Conservation (phyloP, 257 asterid genomes). For the Sherardia arvensis region DNA sequence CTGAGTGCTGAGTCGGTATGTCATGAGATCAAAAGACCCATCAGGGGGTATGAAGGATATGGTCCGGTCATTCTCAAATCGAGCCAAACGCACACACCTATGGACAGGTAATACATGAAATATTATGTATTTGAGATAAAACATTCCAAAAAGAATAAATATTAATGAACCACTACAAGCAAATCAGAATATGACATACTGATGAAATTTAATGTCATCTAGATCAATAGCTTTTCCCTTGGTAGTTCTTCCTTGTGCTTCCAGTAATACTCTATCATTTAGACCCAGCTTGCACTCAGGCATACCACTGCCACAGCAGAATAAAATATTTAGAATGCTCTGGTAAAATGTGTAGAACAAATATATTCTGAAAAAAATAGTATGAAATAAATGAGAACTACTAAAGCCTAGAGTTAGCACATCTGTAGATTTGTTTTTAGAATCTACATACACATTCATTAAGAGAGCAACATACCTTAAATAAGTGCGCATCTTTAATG, state of each 20-base stretch:
- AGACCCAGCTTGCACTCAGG: slow-evolving; percentile 99
- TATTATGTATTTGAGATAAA: slow-evolving; percentile 2
- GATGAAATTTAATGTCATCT: slow-evolving; percentile 98
- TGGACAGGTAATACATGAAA: slow-evolving; percentile 18
- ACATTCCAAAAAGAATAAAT: not conserved
- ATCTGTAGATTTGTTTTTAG: not conserved
- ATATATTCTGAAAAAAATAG: not conserved
- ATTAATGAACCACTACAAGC: not conserved
- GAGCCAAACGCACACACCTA: slow-evolving; percentile 98
- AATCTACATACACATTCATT: not conserved
- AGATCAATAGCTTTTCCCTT: slow-evolving; percentile 99
- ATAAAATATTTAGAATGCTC: slow-evolving; percentile 1
- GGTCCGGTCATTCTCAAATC: slow-evolving; percentile 94
- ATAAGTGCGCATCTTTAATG: slow-evolving; percentile 94
- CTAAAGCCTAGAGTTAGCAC: no score
- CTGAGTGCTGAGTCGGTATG: slow-evolving; percentile 98
- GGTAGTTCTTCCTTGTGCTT: slow-evolving; percentile 89
- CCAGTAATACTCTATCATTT: slow-evolving; percentile 91
- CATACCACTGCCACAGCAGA: slow-evolving; percentile 77
- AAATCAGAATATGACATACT: slow-evolving; percentile 43
- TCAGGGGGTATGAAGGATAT: slow-evolving; percentile 98
- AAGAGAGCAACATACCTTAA: slow-evolving; percentile 57
- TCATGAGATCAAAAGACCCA: slow-evolving; percentile 99
- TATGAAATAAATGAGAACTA: not conserved
- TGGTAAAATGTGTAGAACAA: not conserved